phyloP scores from a whole-genome alignment of 2,329 filamentous ascomycete genomes.

The Fusarium sp. region DNA sequence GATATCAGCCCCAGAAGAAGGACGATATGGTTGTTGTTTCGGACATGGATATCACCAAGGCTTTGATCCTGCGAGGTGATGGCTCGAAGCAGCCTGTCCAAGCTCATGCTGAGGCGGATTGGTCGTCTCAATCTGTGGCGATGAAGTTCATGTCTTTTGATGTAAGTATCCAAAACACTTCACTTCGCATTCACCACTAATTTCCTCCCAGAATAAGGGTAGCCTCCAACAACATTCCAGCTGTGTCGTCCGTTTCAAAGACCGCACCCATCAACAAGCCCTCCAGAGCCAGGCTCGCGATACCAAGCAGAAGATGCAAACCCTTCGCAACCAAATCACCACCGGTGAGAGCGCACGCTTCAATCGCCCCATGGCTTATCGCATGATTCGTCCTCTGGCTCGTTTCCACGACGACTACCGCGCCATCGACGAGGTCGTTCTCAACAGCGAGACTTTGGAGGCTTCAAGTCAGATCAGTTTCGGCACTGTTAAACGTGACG shows the following conservation, averaged over 20 bases:
- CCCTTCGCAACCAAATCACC: constrained; percentile 29
- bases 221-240: constrained; percentile 33
- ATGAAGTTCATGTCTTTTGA: constrained; percentile 43
- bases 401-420: constrained; percentile 45
- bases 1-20: constrained; percentile 26
- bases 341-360: constrained; percentile 35
- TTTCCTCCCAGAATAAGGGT: not conserved
- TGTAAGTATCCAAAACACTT: not conserved
- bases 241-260: constrained; percentile 33
- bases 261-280: constrained; percentile 15
- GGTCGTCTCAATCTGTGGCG: constrained; percentile 1
- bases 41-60: constrained; percentile 41
- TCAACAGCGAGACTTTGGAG: constrained; percentile 39
- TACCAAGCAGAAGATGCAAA: constrained; percentile 33
- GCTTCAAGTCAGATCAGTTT: constrained; percentile 37
- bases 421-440: constrained; percentile 38
- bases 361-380: constrained; percentile 43
- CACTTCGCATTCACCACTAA: fast-evolving
- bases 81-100: constrained; percentile 24
- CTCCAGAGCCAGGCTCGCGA: constrained; percentile 3
- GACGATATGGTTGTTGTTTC: constrained; percentile 37
- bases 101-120: constrained; percentile 39
- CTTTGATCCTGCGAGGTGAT: constrained; percentile 29
- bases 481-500: constrained; percentile 33
- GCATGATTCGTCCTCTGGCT: constrained; percentile 39